Base-by-base conservation (phyloP, 225 moss, liverwort and hornwort species). In the Bryoerythrophyllum caledonicum region DNA sequence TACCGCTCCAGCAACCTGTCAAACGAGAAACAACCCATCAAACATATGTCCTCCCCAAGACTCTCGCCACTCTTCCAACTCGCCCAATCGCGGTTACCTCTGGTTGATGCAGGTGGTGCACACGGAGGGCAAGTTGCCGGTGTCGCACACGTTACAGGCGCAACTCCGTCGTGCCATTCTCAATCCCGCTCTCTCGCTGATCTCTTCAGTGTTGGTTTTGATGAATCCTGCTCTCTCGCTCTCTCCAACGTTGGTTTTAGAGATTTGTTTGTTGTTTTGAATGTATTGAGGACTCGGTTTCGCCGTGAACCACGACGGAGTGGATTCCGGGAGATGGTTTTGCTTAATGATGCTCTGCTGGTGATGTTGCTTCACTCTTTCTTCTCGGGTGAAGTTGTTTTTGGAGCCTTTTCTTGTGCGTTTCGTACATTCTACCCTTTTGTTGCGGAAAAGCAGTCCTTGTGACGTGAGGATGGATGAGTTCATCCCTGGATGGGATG, bases 121-220 rank as follows among this genome's bases (percentile, higher is more conserved):
- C 14, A 82, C 81, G 3, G 96, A 85, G 44, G 92, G 89, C 65
- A 86, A 83, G 79, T 92, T 96, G 54, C 76, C 82, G 71, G 78
- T 79, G 65, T 94, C 96, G 86, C 96, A 96, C 62, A 94, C 84
- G 61, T 94, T 92, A 63, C 96, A 96, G 38, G 85, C 74, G 66
- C 83, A 88, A 57, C 81, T 80, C 75, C 88, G 81, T 38, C 88
- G 89, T 27, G 96, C 94, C 96, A 96, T 96, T 69, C 46, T 58
- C 34, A n/a, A n/a, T n/a, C n/a, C n/a, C n/a, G n/a, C n/a, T n/a
- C n/a, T n/a, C n/a, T n/a, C n/a, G n/a, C n/a, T n/a, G n/a, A n/a
- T n/a, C n/a, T n/a, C n/a, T n/a, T n/a, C n/a, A n/a, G n/a, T n/a
- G n/a, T n/a, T n/a, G n/a, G n/a, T n/a, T n/a, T n/a, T n/a, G n/a